phyloP scores from a whole-genome alignment of 352 stramenopile species.

The Pythium monospermum region DNA sequence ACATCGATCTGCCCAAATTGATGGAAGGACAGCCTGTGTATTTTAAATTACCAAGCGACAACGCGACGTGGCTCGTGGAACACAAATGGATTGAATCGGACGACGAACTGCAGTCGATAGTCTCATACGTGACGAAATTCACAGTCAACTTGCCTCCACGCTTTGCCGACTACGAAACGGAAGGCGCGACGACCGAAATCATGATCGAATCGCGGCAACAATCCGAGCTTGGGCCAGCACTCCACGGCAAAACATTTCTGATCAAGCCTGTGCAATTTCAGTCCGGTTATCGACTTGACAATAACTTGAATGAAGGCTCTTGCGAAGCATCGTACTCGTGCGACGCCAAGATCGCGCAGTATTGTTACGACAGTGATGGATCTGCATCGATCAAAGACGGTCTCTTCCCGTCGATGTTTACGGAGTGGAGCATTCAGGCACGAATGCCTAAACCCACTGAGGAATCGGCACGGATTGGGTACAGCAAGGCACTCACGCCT shows the following conservation, averaged over 20 bases:
- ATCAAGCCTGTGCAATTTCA: slow-evolving; percentile 1
- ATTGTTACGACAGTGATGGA: slow-evolving; percentile 7
- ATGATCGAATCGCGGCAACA: slow-evolving; percentile 3
- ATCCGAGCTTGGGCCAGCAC: slow-evolving; percentile 5
- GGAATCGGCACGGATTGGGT: slow-evolving; percentile 1
- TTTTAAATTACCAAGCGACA: slow-evolving; percentile 10
- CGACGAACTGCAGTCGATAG: neutral
- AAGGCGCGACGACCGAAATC: neutral
- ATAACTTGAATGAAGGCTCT: neutral
- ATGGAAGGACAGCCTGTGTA: slow-evolving; percentile 8
- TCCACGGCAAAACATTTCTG: slow-evolving; percentile 9
- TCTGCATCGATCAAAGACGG: neutral
- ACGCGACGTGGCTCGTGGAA: slow-evolving; percentile 4
- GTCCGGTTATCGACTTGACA: neutral
- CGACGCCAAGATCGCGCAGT: slow-evolving; percentile 6
- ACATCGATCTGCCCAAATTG: slow-evolving; percentile 10
- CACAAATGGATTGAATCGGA: slow-evolving; percentile 5
- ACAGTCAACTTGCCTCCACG: slow-evolving; percentile 5
- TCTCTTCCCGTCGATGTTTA: slow-evolving; percentile 6
- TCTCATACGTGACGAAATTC: slow-evolving; percentile 1
- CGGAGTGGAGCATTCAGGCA: slow-evolving; percentile 7
- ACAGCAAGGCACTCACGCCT: slow-evolving; percentile 2
- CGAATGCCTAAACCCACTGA: neutral
- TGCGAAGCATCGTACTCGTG: slow-evolving; percentile 1
- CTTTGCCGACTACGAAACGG: slow-evolving; percentile 4